These are phyloP conservation scores for Pseudocercospora cruenta DNA, from an alignment of 2,329 filamentous ascomycete genomes.

Conservation along the genomic window DNA sequence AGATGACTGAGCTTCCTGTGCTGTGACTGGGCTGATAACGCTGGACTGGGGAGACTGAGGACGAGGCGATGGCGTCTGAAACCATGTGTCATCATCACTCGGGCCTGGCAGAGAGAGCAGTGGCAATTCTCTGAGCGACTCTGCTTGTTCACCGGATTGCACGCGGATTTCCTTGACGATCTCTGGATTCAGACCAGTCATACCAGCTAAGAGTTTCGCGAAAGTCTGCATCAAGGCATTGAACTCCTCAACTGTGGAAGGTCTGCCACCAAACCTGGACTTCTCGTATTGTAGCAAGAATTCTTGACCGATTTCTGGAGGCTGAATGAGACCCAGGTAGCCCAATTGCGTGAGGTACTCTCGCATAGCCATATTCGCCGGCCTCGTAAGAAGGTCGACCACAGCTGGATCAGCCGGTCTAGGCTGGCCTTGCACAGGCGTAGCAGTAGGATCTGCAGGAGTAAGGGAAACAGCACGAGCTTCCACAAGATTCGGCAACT, in stretches of 20 bases:
- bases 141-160: conserved; percentile 31
- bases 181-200: conserved; percentile 64
- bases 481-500: conserved; percentile 88
- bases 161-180: conserved; percentile 51
- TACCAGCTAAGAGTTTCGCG: conserved; percentile 75
- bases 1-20: conserved; percentile 28
- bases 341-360: conserved; percentile 77
- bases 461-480: conserved; percentile 88
- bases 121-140: conserved; percentile 7
- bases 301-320: conserved; percentile 52
- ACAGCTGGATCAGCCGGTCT: conserved; percentile 48
- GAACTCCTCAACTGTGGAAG: conserved; percentile 72
- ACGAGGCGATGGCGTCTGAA: conserved; percentile 18
- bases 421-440: conserved; percentile 44
- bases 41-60: conserved; percentile 28
- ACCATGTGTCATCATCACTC: conserved; percentile 6
- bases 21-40: conserved; percentile 34
- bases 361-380: conserved; percentile 71
- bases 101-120: conserved; percentile 5
- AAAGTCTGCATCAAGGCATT: conserved; percentile 81
- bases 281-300: conserved; percentile 82
- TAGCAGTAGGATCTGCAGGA: conserved; percentile 56
- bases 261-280: conserved; percentile 76
- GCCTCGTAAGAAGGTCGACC: conserved; percentile 71
- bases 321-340: conserved; percentile 64